These are phyloP conservation scores for Rosa hybrid DNA, from an alignment of 331 rosid species.

Conservation along the genomic window DNA sequence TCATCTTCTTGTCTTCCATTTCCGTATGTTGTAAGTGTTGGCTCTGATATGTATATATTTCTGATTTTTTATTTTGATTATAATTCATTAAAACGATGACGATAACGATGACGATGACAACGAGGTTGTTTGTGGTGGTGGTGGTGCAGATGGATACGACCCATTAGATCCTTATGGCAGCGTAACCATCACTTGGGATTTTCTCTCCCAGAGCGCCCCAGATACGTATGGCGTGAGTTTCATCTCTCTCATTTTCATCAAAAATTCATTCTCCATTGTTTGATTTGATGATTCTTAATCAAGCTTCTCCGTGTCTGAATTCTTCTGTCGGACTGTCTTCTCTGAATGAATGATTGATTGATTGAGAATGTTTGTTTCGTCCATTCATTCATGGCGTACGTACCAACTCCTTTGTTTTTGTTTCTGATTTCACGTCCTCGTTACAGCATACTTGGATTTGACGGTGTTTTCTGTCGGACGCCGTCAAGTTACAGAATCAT, in stretches of 20 bases:
- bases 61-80: not conserved
- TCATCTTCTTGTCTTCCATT: not conserved
- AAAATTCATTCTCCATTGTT: not conserved
- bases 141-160: constrained; percentile 69
- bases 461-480: too few species aligned
- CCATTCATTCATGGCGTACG: too few species aligned
- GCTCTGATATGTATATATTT: too few species aligned
- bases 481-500: too few species aligned
- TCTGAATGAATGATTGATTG: too few species aligned
- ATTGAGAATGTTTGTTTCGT: too few species aligned
- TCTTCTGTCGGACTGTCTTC: too few species aligned
- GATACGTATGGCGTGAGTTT: constrained; percentile 34
- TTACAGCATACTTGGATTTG: too few species aligned
- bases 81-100: too few species aligned
- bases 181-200: constrained; percentile 69
- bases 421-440: too few species aligned
- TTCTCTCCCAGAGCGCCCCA: constrained; percentile 32
- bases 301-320: not conserved
- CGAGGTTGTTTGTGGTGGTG: not conserved
- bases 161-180: constrained; percentile 64
- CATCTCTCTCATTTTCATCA: not conserved
- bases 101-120: not conserved
- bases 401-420: too few species aligned
- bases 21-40: not conserved
- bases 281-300: not conserved